Base-by-base conservation (phyloP, 2,329 filamentous ascomycete genomes). In the Trichoderma guizhouense region DNA sequence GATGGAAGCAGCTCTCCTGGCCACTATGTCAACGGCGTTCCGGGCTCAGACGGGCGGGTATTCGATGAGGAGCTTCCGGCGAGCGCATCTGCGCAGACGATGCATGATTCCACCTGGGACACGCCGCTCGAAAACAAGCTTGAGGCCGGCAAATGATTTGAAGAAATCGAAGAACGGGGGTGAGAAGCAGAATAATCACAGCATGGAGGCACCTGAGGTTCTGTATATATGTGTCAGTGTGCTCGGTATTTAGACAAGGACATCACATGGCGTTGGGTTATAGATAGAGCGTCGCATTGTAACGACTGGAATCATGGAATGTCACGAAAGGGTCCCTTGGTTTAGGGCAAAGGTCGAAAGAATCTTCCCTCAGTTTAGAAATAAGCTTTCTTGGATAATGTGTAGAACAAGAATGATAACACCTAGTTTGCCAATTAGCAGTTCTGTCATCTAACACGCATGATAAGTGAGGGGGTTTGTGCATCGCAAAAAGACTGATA, bases 1-100 rank as follows among this genome's bases (percentile, higher is more conserved):
- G 84, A 96, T 78, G 91, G 92, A 58, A 89, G 89, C 77, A 86
- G 86, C 58, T 86, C 84, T 1, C 86, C 88, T 0, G 88, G 89
- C 5, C 83, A 86, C 77, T 88, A 87, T 77, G 78, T 79, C 8
- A 74, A 74, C 26, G 75, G 72, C 28, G 72, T 57, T 34, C 51
- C 51, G 3, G 69, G 63, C 32, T 39, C 32, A 2, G 60, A 69
- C 5, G 57, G 57, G 1, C 36, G 30, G 1, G 39, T 51, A 5
- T 32, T 68, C 11, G 66, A 62, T 15, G 66, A 69, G n/a, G 70
- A 72, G 61, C 62, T 55, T 21, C 47, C 55, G 8, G 53, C 14
- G 8, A 62, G 34, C 8, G 55, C 18, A 9, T 69, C 66, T n/a
- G 36, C 26, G 24, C 66, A 61, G 66, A 61, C 66, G 0, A 69